Base-by-base conservation (phyloP, 179 eudicot species). In the Nepenthes alata region DNA sequence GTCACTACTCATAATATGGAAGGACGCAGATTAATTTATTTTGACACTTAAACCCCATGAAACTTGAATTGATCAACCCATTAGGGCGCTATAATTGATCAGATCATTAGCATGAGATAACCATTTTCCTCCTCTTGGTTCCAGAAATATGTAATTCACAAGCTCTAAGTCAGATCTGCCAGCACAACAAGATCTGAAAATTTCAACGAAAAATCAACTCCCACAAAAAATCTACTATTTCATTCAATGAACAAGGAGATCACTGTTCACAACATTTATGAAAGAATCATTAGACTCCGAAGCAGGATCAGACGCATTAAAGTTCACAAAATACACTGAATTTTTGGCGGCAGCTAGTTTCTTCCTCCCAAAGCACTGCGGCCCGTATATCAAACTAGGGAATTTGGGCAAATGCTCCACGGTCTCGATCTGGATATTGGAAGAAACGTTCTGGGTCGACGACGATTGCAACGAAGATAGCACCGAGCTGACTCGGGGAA, bases 161-260 rank as follows among this genome's bases (percentile, higher is more conserved):
- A 25, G 25, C 25, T 25, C 25, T 25, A 25, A 25, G 25, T 12
- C 4, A 5, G 11, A 5, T 12, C 15, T 4, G 10, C 47, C 47
- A 44, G 7, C 47, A 44, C 6, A 54, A 55, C 2, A 6, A 64
- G 34, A 64, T 15, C 60, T 6, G 12, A 6, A 34, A 44, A 55
- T 16, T 14, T 57, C 47, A 48, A 44, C 6, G 15, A 50, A 62
- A 11, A 55, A 7, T 9, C 6, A 44, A 44, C 47, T 44, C 6
- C 10, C 47, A 44, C 7, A 9, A 41, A 61, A 11, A 62, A 59
- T 14, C 47, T 6, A 44, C 3, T 16, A 39, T 47, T 48, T 45
- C 11, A 59, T 47, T 76, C 63, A 76, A 72, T 72, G 74, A 72
- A 76, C 80, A 64, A 72, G 73, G 25, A 72, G 59, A 67, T 69